Base-by-base conservation (phyloP, 345 rosid genomes). In the Brassica nigra region DNA sequence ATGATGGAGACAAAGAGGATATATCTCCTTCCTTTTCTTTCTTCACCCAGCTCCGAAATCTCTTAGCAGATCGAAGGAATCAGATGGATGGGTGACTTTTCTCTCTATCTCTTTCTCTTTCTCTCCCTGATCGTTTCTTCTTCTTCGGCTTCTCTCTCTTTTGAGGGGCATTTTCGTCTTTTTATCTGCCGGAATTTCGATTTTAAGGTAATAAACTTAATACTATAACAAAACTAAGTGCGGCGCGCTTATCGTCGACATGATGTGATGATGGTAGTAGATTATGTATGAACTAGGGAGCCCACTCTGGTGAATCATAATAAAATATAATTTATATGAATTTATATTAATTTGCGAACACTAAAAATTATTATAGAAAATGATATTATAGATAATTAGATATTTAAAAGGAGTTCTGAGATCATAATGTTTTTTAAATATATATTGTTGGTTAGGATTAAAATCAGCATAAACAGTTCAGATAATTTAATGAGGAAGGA, bases 211-310 rank as follows among this genome's bases (percentile, higher is more conserved):
- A 18, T 14, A 66, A 59, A 44, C n/a, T 5, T 28, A 14, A 11
- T 2, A 49, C 2, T 5, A 5, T 54, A 31, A 36, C 31, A 39
- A 31, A 59, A 31, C 62, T 18, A 58, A 44, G 65, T 27, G 66
- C 82, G 78, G 74, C 78, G 82, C 77, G 3, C 27, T 23, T 39
- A 73, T 47, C 64, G 78, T 74, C 82, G 82, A 79, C 83, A 80
- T 79, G 59, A 16, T 54, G 28, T 7, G 18, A 64, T 63, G 76
- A 70, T 39, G 67, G 67, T 37, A 70, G 20, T 52, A n/a, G 15
- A 44, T 14, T 68, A 3, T n/a, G n/a, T n/a, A n/a, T n/a, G n/a
- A n/a, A n/a, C n/a, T n/a, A n/a, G n/a, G n/a, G n/a, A n/a, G n/a
- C n/a, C n/a, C n/a, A n/a, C n/a, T n/a, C n/a, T n/a, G n/a, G n/a